phyloP scores from a whole-genome alignment of 2,329 filamentous ascomycete species.

The Rosellinia necatrix region DNA sequence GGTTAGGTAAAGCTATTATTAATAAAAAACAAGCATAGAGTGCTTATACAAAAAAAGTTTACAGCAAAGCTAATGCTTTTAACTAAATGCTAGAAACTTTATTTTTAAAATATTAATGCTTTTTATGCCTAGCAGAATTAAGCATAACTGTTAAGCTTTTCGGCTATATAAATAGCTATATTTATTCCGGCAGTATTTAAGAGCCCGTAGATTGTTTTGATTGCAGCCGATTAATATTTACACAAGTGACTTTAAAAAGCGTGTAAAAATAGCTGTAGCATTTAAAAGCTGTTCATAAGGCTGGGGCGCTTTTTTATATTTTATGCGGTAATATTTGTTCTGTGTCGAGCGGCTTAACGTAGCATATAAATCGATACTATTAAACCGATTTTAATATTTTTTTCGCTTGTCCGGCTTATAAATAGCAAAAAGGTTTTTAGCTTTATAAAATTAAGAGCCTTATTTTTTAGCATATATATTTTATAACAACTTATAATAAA shows the following conservation, averaged over 20 bases:
- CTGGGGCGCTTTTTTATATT: not conserved
- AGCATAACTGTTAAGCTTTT: not conserved
- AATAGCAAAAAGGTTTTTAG: not conserved
- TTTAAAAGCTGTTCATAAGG: not conserved
- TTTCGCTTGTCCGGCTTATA: not conserved
- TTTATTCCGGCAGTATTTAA: not conserved
- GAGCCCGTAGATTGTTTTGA: not conserved
- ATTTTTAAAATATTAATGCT: not conserved
- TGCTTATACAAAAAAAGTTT: not conserved
- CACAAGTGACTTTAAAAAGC: not conserved
- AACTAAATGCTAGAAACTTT: not conserved
- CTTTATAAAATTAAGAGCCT: not conserved
- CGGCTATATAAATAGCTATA: slow-evolving; percentile 1
- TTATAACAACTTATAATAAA: slow-evolving; percentile 5
- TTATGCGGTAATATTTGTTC: not conserved
- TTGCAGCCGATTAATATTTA: not conserved
- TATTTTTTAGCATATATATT: not conserved
- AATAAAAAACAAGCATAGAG: not conserved
- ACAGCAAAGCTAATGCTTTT: not conserved
- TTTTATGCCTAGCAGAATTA: not conserved
- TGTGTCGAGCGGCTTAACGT: not conserved
- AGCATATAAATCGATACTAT: not conserved
- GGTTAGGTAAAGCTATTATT: not conserved
- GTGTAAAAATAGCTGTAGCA: not conserved
- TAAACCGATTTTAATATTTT: not conserved